Evolutionary conservation across 768 basidiomycete genomes (phyloP).

Genomic region (Calocybe indica): DNA sequence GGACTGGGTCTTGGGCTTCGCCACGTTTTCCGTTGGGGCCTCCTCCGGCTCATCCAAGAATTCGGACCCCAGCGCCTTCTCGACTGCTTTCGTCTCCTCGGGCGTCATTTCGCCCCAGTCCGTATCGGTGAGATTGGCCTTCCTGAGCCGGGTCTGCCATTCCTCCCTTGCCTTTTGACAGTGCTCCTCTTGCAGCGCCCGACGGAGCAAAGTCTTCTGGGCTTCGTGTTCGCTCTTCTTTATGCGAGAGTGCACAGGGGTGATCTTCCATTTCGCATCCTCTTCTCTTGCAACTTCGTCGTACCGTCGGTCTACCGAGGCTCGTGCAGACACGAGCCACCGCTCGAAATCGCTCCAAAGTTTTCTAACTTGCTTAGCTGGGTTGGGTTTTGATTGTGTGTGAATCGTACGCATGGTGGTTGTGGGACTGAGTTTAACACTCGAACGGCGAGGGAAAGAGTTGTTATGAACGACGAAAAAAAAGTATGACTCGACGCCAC

Average conservation of each 20-base stretch:
- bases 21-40: slow-evolving; percentile 14
- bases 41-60: slow-evolving; percentile 23
- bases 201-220: slow-evolving; percentile 17
- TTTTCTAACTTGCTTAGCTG: slow-evolving; percentile 19
- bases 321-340: slow-evolving; percentile 22
- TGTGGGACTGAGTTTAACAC: not conserved
- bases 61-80: slow-evolving; percentile 24
- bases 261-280: slow-evolving; percentile 21
- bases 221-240: slow-evolving; percentile 22
- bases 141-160: slow-evolving; percentile 32
- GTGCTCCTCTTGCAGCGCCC: slow-evolving; percentile 24
- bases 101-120: slow-evolving; percentile 39
- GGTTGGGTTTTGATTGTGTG: slow-evolving; percentile 11
- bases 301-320: slow-evolving; percentile 16
- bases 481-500: slow-evolving; percentile 25
- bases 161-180: slow-evolving; percentile 28
- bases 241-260: slow-evolving; percentile 8
- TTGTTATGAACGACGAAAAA: slow-evolving; percentile 16
- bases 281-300: slow-evolving; percentile 19
- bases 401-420: slow-evolving; percentile 14
- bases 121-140: slow-evolving; percentile 29
- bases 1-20: slow-evolving; percentile 10
- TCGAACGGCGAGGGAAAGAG: slow-evolving; percentile 2
- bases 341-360: slow-evolving; percentile 31
- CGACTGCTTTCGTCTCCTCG: slow-evolving; percentile 28